Conservation (phyloP, 305 asterid genomes). For the Fraxinus albicans region DNA sequence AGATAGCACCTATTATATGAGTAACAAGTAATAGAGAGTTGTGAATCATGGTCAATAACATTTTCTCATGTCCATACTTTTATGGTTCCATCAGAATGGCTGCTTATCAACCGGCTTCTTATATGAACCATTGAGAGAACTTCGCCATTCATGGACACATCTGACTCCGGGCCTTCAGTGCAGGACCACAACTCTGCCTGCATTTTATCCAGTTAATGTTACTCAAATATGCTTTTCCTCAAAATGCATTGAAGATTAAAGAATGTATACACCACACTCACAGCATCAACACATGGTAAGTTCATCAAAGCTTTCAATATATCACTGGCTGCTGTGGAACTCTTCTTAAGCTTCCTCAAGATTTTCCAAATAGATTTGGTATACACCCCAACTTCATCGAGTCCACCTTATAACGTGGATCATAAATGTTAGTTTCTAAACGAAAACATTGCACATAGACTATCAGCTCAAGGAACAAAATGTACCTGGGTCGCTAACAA, state of each 20-base stretch:
- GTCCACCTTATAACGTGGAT: slow-evolving; percentile 40
- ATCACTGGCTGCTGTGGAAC: slow-evolving; percentile 51
- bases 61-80: slow-evolving; percentile 41
- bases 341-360: slow-evolving; percentile 64
- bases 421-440: slow-evolving; percentile 12
- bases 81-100: slow-evolving; percentile 85
- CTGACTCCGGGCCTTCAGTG: slow-evolving; percentile 66
- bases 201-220: slow-evolving; percentile 18
- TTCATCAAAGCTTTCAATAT: slow-evolving; percentile 72
- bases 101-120: slow-evolving; percentile 53
- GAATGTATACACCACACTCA: slow-evolving; percentile 35
- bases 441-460: not conserved
- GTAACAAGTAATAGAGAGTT: not conserved
- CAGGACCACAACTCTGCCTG: slow-evolving; percentile 84
- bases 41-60: not conserved
- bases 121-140: slow-evolving; percentile 59
- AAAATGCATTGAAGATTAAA: not conserved
- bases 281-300: slow-evolving; percentile 66
- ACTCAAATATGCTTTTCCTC: not conserved
- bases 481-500: slow-evolving; percentile 63
- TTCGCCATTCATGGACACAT: slow-evolving; percentile 67
- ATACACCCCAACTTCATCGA: slow-evolving; percentile 48
- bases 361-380: slow-evolving; percentile 63
- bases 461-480: slow-evolving; percentile 1
- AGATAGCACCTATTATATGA: not conserved